Conservation (phyloP, 768 basidiomycete genomes). For the Chlorophyllum brunneum region DNA sequence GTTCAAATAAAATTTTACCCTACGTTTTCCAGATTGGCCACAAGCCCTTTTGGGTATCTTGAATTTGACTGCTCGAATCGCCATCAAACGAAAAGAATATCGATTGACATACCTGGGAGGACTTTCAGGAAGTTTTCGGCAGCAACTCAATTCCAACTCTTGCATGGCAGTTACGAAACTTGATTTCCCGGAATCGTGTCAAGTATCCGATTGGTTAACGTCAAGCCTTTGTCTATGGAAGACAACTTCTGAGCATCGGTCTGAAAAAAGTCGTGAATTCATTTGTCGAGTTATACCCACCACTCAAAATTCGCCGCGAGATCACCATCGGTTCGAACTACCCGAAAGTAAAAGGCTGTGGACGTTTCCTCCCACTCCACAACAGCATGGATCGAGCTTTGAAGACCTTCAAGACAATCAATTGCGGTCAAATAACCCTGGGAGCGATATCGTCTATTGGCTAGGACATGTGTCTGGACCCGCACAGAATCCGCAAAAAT, state of each 20-base stretch:
- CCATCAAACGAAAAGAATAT: too few species aligned
- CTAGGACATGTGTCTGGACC: too few species aligned
- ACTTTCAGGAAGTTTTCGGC: not conserved
- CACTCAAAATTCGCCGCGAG: not conserved
- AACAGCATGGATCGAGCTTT: not conserved
- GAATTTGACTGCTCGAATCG: too few species aligned
- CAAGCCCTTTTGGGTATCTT: too few species aligned
- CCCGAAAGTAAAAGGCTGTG: constrained; percentile 1
- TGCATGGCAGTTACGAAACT: not conserved
- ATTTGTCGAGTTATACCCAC: constrained; percentile 10
- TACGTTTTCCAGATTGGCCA: not conserved
- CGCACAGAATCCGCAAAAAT: too few species aligned
- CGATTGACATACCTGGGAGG: constrained; percentile 2
- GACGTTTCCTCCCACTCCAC: constrained; percentile 6
- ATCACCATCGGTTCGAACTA: not conserved
- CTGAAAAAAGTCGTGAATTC: not conserved
- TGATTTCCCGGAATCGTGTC: not conserved
- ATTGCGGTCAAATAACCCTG: not conserved
- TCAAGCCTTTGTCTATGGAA: not conserved
- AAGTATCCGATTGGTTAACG: constrained; percentile 6
- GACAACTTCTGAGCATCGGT: not conserved
- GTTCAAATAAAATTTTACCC: not conserved
- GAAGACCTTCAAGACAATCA: not conserved
- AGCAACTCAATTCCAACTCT: not conserved
- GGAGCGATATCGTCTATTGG: too few species aligned